Base-by-base conservation (phyloP, 305 asterid species). In the Andrographis paniculata region DNA sequence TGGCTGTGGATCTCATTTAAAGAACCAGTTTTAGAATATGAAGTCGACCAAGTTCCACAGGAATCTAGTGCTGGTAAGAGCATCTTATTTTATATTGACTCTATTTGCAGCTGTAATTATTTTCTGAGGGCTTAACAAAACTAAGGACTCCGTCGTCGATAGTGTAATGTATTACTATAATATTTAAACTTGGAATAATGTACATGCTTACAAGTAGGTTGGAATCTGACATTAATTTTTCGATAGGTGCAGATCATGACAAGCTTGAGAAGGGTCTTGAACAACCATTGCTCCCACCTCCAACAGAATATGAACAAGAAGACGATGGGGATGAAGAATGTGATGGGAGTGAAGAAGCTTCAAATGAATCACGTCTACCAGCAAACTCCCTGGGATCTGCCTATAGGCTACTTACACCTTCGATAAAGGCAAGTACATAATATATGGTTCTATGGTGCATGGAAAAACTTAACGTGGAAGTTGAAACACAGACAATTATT, bases 1-100 rank as follows among this genome's bases (percentile, higher is more conserved):
- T 92, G 96, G 99, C 62, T 84, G 73, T 81, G 86, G 73, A 59
- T 92, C 64, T 77, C 94, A 39, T 92, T 92, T 63, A 67, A 59
- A 66, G 99, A 92, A 64, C 99, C 99, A 56, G 59, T 61, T 37
- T 79, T 0, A 39, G 84, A 75, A 39, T 48, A 50, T 35, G 82
- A 84, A 43, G 76, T 31, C 23, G 33, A 55, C 55, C 58, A 52
- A 36, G 67, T 30, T 48, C 65, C 75, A 49, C 64, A 71, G 55
- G 85, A 70, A 59, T 60, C 87, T 52, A 71, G 47, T 58, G 54
- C 72, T 28, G 82, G 96, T 89, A 82, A 47, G 42, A 0, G 12
- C 52, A 35, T 48, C 55, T 35, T 61, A 44, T 43, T 35, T 23
- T 11, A 28, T 39, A 12, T 12, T 28, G 12, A 6, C 17, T 23